Evolutionary conservation across 2,329 filamentous ascomycete species (phyloP), one percentile per base, ranked within the genome.

Genomic region (Bipolaris cookei): DNA sequence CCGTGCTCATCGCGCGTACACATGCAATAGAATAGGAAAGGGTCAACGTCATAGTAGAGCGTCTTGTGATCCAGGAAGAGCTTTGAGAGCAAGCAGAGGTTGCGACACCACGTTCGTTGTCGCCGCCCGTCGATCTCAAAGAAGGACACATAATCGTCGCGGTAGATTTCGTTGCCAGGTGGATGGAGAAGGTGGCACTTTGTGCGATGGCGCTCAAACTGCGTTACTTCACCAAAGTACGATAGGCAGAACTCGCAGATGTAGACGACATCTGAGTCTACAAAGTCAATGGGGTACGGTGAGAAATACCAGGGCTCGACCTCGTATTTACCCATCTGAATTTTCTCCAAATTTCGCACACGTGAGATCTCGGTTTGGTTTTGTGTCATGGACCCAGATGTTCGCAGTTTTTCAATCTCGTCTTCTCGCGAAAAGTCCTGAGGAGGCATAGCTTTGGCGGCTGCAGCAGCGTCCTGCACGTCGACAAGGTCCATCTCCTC

Each of bases 261-360:
- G 79, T 90, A 97, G 64, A 98, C 91, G 63, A 95, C 84, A 66
- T 99, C 95, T 66, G 90, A 90, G 66, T 95, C 90, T 20, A 89
- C 89, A 74, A 96, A 98, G 2, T 88, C 83, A 71, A 96, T 90
- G 0, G 95, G 95, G 70, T 99, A 99, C 0, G 95, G 95, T 4
- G 92, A 97, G 80, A 99, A 99, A 77, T 99, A 99, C 95, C 95
- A 99, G 0, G 95, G 95, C 74, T 96, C 96, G 41, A 99, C 86
- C 69, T 97, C 92, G 73, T 88, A 90, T 67, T 89, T 88, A 42
- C 95, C 96, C 82, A 99, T 98, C 74, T 98, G 94, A 3, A 99
- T 89, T 65, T 90, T 93, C 52, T 91, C 91, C 64, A 99, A 88
- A 73, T 99, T 99, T 70, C 95, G 89, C 53, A 99, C 96, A 51